Conservation (phyloP, 1,284 basidiomycete species). For the Leccinum fuscescens region DNA sequence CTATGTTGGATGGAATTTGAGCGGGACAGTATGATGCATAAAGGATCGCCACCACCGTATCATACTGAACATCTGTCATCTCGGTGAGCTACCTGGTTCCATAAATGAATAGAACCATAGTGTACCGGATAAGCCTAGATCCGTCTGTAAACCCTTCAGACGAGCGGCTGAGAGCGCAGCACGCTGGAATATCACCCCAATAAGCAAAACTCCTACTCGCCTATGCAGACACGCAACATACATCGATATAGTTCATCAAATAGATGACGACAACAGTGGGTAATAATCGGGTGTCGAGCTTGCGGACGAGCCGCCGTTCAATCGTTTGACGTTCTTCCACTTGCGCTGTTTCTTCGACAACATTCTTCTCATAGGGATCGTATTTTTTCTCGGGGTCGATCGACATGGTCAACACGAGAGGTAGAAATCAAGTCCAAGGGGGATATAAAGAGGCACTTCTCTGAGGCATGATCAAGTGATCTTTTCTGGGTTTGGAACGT, state of each 20-base stretch:
- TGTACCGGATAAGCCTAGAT: constrained; percentile 45
- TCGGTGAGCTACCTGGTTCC: not conserved
- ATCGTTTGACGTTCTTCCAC: constrained; percentile 13
- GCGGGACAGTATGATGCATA: constrained; percentile 61
- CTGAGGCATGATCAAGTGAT: not conserved
- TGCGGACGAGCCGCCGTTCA: constrained; percentile 48
- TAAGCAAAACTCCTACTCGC: not conserved
- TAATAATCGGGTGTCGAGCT: constrained; percentile 56
- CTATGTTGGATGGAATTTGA: constrained; percentile 69
- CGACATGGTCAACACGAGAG: not conserved
- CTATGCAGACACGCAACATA: constrained; percentile 29
- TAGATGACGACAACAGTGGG: constrained; percentile 62
- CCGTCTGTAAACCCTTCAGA: constrained; percentile 58
- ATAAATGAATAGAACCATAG: not conserved
- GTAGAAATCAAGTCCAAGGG: not conserved
- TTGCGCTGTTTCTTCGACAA: not conserved
- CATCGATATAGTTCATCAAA: constrained; percentile 71
- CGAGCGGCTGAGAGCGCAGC: constrained; percentile 59
- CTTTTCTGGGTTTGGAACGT: not conserved
- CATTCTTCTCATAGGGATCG: not conserved
- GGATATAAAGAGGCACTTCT: not conserved
- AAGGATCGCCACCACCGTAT: constrained; percentile 55
- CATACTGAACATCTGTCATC: constrained; percentile 56
- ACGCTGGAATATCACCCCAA: constrained; percentile 39
- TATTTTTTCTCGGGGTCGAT: not conserved